These are phyloP conservation scores for Didymella glomerata DNA, from an alignment of 2,329 filamentous ascomycete genomes.

Conservation along the genomic window DNA sequence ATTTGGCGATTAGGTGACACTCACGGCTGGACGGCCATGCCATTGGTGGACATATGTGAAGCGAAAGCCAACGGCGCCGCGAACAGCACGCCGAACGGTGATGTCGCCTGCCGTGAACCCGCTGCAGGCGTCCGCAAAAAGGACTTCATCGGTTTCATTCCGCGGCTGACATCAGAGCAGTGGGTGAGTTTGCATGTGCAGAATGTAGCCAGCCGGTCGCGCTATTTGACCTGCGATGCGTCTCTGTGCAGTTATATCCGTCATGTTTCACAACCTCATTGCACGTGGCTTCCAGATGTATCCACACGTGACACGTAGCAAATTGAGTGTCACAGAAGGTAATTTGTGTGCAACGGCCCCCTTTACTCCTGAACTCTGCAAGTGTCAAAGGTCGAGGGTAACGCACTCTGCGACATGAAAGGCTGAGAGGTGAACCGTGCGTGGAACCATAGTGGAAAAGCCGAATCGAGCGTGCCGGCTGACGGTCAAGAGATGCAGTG, in stretches of 20 bases:
- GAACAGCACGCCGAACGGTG: conserved; percentile 11
- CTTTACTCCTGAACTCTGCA: conserved; percentile 9
- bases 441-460: background rate
- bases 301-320: conserved; percentile 1
- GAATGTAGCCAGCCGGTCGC: background rate
- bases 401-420: conserved; percentile 24
- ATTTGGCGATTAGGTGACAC: background rate
- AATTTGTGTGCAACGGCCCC: conserved; percentile 8
- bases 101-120: conserved; percentile 3
- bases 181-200: background rate
- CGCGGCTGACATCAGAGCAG: background rate
- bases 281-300: background rate
- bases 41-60: conserved; percentile 16
- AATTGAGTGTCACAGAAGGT: background rate
- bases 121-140: conserved; percentile 5
- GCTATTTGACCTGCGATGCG: background rate
- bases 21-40: background rate
- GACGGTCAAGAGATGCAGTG: conserved; percentile 5
- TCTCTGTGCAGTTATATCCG: too few relatives aligned
- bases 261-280: too few relatives aligned
- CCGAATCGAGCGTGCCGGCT: conserved; percentile 20
- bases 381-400: conserved; percentile 8
- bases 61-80: conserved; percentile 3
- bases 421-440: conserved; percentile 21
- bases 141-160: background rate